These are phyloP conservation scores for Fusarium armeniacum DNA, from an alignment of 2,329 filamentous ascomycete species.

Conservation along the genomic window DNA sequence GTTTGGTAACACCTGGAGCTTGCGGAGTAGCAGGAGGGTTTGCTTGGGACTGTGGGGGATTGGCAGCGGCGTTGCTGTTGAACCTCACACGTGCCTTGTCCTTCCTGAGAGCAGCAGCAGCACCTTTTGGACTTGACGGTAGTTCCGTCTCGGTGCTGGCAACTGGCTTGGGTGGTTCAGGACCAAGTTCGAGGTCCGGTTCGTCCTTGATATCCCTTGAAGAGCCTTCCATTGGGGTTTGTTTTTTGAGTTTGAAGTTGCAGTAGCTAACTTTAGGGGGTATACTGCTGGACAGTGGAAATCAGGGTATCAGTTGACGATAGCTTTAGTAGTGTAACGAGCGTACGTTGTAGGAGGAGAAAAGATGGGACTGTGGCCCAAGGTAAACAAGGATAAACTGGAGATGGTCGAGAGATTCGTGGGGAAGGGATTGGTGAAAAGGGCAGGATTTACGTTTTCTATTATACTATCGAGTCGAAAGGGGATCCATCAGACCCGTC, in stretches of 20 bases:
- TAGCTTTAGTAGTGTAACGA: conserved; percentile 29
- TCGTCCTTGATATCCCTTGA: conserved; percentile 43
- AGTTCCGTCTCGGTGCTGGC: conserved; percentile 20
- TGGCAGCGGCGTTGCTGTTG: conserved; percentile 60
- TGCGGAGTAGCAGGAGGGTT: conserved; percentile 25
- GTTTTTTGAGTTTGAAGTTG: conserved; percentile 4
- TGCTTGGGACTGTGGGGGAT: conserved; percentile 43
- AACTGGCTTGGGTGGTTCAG: conserved; percentile 20
- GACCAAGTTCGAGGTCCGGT: conserved; percentile 41
- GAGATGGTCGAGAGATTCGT: conserved; percentile 24
- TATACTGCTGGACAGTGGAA: background rate
- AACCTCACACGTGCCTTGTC: conserved; percentile 65
- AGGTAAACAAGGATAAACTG: conserved; percentile 28
- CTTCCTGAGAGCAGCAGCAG: conserved; percentile 49
- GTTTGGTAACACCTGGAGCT: conserved; percentile 44
- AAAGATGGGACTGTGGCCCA: conserved; percentile 32
- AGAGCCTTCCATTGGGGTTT: conserved; percentile 41
- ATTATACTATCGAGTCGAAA: conserved; percentile 29
- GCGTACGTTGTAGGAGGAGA: conserved; percentile 6
- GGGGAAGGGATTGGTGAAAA: conserved; percentile 27
- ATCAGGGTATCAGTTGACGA: conserved; percentile 6
- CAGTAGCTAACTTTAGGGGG: background rate
- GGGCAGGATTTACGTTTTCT: conserved; percentile 34
- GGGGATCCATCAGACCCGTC: conserved; percentile 22
- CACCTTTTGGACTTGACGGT: conserved; percentile 29